Conservation (phyloP, 2,329 filamentous ascomycete species). For the Thielaviopsis ethacetica region DNA sequence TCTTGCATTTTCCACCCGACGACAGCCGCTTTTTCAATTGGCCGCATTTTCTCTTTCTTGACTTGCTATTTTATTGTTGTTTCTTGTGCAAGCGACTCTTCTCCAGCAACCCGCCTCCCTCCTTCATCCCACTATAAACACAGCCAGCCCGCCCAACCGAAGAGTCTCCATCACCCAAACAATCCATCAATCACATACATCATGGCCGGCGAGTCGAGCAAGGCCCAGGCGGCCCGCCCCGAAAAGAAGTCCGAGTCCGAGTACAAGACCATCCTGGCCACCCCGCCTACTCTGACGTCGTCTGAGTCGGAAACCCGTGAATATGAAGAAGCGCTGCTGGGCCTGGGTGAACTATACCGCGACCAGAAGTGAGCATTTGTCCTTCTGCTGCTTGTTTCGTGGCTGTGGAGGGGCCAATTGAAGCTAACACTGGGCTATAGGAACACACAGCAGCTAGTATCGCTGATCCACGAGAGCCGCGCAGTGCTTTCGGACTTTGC, state of each 20-base stretch:
- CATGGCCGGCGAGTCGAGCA: constrained; percentile 56
- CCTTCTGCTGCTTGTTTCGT: background rate
- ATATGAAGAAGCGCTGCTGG: constrained; percentile 79
- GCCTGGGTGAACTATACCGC: constrained; percentile 80
- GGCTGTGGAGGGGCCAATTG: background rate
- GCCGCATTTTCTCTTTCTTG: background rate
- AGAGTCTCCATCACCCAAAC: background rate
- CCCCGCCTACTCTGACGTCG: constrained; percentile 63
- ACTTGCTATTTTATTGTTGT: background rate
- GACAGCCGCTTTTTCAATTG: background rate
- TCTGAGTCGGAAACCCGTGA: constrained; percentile 69
- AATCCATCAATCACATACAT: constrained; percentile 21
- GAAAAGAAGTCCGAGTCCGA: constrained; percentile 57
- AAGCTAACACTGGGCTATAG: constrained; percentile 24
- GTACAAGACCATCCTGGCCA: constrained; percentile 80
- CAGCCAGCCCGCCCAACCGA: background rate
- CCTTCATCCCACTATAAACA: too few relatives aligned
- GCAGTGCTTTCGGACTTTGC: constrained; percentile 89
- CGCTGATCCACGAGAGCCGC: constrained; percentile 78
- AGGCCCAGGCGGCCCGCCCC: constrained; percentile 6
- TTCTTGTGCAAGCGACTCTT: background rate
- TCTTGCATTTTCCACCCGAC: background rate
- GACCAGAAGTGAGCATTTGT: constrained; percentile 50
- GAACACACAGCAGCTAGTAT: constrained; percentile 69
- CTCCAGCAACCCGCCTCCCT: background rate